Base-by-base conservation (phyloP, 164 flowering plant species). In the Nymphaea colorata region DNA sequence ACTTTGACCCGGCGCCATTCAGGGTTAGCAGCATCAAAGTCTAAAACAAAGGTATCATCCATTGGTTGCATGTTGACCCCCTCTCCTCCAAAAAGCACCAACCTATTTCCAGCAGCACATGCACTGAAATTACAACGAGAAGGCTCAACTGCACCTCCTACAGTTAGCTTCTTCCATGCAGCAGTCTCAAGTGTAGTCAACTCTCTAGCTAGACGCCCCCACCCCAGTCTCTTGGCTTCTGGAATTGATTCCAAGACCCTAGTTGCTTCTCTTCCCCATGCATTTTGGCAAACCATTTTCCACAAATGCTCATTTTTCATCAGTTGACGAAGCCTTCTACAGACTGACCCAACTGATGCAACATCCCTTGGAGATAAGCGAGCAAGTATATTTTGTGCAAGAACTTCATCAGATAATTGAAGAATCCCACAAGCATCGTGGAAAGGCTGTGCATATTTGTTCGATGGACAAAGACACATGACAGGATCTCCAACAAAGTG, bases 21-120 rank as follows among this genome's bases (percentile, higher is more conserved):
- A 12, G 95, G 95, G 68, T 81, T 77, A 4, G 70, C 82, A 42
- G 86, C 79, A 69, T 88, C 91, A 41, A 91, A 87, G 77, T 91
- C 82, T 42, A 91, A 87, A 64, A 91, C 90, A 77, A 88, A 91
- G 4, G 97, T 91, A 68, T 91, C 97, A 66, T 88, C 88, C 97
- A 91, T 88, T 17, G 97, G 93, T 73, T 88, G 90, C 97, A 88
- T 88, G 71, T 88, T 80, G 43, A 84, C 86, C 43, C 97, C 97
- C 79, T 91, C 95, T 10, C 97, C 97, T 41, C 97, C 97, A 74
- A 91, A 91, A 63, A 91, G 65, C 7, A 88, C 97, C 15, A 91
- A 85, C 11, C 94, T 77, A 59, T 88, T 91, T 25, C 97, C 97
- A 6, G 79, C 97, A 0, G 94, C 97, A 76, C 94, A 88, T 6